Conservation (phyloP, 306 rosid genomes). For the Amphicarpaea edgeworthii region DNA sequence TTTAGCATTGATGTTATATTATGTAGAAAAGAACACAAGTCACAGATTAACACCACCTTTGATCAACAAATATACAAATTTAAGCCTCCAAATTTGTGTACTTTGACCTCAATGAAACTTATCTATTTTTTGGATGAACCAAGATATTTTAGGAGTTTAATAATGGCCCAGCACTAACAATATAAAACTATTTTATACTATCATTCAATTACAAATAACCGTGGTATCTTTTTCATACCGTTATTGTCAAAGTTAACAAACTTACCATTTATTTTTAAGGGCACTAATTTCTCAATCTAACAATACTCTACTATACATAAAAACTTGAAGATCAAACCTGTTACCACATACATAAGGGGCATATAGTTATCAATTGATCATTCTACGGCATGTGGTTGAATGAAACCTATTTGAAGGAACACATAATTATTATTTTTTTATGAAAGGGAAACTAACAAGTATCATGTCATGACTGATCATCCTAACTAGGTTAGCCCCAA, state of each 20-base stretch:
- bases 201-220: too few species aligned
- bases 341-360: background rate
- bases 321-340: background rate
- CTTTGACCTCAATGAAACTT: background rate
- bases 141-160: too few species aligned
- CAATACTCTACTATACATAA: too few species aligned
- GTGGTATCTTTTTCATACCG: too few species aligned
- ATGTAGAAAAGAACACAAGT: background rate
- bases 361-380: background rate
- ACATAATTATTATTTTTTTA: too few species aligned
- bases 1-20: background rate
- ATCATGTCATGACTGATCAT: too few species aligned
- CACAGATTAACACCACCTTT: background rate
- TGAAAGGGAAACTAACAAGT: too few species aligned
- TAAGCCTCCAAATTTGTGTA: background rate
- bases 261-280: background rate
- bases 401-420: background rate
- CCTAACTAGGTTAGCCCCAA: too few species aligned
- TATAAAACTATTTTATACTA: too few species aligned
- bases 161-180: too few species aligned
- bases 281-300: background rate
- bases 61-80: background rate
- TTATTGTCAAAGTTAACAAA: too few species aligned
- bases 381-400: background rate
- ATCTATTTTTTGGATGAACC: background rate